These are phyloP conservation scores for Cyclotella choctawhatcheeana DNA, from an alignment of 108 stramenopile genomes.

Conservation along the genomic window DNA sequence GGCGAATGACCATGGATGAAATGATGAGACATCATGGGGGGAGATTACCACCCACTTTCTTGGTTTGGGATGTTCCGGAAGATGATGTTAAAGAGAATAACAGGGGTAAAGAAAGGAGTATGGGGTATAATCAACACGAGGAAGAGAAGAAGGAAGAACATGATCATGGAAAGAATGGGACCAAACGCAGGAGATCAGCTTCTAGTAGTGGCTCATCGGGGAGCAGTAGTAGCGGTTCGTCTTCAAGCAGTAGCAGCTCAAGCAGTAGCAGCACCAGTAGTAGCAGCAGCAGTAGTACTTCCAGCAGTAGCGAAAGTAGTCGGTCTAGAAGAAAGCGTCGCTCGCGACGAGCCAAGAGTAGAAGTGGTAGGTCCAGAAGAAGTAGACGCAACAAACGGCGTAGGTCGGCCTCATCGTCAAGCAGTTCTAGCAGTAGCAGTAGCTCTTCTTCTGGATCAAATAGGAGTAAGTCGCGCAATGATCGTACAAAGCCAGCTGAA, in stretches of 20 bases:
- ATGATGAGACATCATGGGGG: conserved; percentile 34
- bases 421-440: conserved; percentile 29
- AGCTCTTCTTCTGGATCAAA: conserved; percentile 41
- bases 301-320: conserved; percentile 16
- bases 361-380: conserved; percentile 5
- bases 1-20: conserved; percentile 35
- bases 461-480: conserved; percentile 8
- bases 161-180: conserved; percentile 12
- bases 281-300: conserved; percentile 14
- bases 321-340: conserved; percentile 18
- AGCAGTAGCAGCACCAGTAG: conserved; percentile 11
- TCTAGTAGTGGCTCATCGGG: conserved; percentile 38
- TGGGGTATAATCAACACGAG: background rate
- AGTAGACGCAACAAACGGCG: conserved; percentile 35
- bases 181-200: conserved; percentile 25
- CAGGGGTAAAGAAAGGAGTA: background rate
- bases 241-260: background rate
- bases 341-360: conserved; percentile 9
- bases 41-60: conserved; percentile 30
- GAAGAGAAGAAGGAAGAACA: conserved; percentile 26
- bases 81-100: conserved; percentile 24
- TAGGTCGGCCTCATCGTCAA: conserved; percentile 34
- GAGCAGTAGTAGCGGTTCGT: conserved; percentile 15
- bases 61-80: conserved; percentile 47
- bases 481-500: conserved; percentile 6